phyloP scores from a whole-genome alignment of 2,329 filamentous ascomycete species.

The Cadophora luteo-olivacea region DNA sequence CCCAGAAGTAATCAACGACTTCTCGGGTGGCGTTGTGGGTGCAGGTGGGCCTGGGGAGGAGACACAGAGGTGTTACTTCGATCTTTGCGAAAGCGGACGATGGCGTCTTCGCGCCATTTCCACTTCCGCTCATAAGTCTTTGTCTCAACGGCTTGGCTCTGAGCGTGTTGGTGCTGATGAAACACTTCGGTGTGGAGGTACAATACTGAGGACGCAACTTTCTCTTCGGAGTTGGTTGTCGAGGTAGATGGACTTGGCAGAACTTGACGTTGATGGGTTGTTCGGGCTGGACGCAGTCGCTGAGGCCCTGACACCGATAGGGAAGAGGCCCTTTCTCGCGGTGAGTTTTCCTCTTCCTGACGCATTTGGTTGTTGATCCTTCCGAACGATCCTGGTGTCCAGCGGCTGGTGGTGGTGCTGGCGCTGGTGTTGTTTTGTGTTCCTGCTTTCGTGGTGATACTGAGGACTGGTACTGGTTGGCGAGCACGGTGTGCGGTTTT shows the following conservation, averaged over 20 bases:
- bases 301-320: slow-evolving; percentile 7
- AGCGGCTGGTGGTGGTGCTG: neutral
- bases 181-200: slow-evolving; percentile 11
- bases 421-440: neutral
- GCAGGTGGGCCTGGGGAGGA: slow-evolving; percentile 9
- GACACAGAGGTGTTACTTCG: slow-evolving; percentile 17
- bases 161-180: slow-evolving; percentile 3
- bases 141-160: neutral
- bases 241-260: slow-evolving; percentile 12
- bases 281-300: slow-evolving; percentile 2
- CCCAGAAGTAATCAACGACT: neutral
- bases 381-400: slow-evolving; percentile 2
- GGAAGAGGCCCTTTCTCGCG: slow-evolving; percentile 11
- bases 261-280: slow-evolving; percentile 12
- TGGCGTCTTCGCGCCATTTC: slow-evolving; percentile 7
- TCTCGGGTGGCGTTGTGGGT: neutral
- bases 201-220: slow-evolving; percentile 8
- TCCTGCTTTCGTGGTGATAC: too few relatives aligned
- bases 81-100: neutral
- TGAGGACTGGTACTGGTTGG: too few relatives aligned
- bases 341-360: slow-evolving; percentile 14
- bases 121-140: slow-evolving; percentile 1
- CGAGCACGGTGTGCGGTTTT: neutral
- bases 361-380: slow-evolving; percentile 12
- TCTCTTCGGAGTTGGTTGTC: slow-evolving; percentile 13